phyloP scores from a whole-genome alignment of 306 rosid genomes.

The Medicago lupulina region DNA sequence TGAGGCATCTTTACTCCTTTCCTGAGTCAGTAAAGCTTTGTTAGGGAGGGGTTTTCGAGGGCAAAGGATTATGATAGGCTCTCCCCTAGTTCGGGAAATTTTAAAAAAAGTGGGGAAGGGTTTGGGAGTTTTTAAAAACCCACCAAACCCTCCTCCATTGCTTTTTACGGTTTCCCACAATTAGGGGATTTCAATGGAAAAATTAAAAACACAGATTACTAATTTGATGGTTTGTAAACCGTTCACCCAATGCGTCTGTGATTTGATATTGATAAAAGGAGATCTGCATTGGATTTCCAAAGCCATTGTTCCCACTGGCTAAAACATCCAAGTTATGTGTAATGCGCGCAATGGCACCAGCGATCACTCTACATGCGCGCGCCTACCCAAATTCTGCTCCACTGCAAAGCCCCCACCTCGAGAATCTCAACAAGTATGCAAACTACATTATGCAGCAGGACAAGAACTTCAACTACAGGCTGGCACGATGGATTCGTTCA shows the following conservation, averaged over 20 bases:
- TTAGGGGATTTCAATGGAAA: conserved; percentile 1
- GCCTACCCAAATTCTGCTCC: conserved; percentile 1
- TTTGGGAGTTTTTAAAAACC: background rate
- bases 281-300: background rate
- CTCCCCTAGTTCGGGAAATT: background rate
- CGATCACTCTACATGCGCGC: background rate
- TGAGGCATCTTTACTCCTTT: background rate
- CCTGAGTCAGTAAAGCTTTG: background rate
- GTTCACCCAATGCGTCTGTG: background rate
- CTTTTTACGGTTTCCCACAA: background rate
- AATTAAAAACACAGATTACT: background rate
- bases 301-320: background rate
- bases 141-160: background rate
- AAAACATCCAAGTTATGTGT: background rate
- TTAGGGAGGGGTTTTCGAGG: background rate
- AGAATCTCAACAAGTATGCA: background rate
- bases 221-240: background rate
- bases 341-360: background rate
- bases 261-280: background rate
- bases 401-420: background rate
- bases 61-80: background rate
- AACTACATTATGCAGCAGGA: background rate
- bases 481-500: background rate
- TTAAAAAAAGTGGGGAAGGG: background rate
- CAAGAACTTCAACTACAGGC: background rate